phyloP scores from a whole-genome alignment of 2,329 filamentous ascomycete genomes.

The Arthrocladium fulminans region DNA sequence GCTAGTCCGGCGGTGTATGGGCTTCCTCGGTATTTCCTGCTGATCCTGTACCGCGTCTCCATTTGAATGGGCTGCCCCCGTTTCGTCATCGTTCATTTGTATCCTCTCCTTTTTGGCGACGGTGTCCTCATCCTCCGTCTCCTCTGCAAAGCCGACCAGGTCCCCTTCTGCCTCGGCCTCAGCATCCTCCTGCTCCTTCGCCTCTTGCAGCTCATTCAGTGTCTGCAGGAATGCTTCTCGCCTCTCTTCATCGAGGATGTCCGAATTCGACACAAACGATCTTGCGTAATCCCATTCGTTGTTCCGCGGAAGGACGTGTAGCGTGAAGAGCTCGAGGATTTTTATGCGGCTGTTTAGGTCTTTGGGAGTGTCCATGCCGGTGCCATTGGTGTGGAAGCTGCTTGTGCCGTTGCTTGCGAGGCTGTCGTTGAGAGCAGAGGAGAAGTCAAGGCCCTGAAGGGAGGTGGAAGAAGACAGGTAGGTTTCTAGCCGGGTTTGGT shows the following conservation, averaged over 20 bases:
- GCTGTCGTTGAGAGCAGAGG: constrained; percentile 45
- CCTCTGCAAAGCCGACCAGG: constrained; percentile 41
- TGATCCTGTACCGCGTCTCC: constrained; percentile 14
- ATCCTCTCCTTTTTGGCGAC: constrained; percentile 37
- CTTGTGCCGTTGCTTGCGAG: constrained; percentile 36
- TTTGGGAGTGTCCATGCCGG: constrained; percentile 70
- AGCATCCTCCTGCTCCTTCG: constrained; percentile 50
- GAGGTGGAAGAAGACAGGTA: constrained; percentile 66
- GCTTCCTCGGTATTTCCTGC: constrained; percentile 30
- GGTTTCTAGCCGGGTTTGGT: constrained; percentile 78
- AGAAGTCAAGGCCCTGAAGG: constrained; percentile 9
- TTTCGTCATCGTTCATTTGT: constrained; percentile 31
- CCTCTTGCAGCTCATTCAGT: constrained; percentile 72
- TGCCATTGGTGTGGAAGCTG: constrained; percentile 23
- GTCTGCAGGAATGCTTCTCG: constrained; percentile 83
- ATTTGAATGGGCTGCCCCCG: constrained; percentile 26
- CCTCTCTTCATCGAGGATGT: constrained; percentile 84
- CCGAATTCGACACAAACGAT: constrained; percentile 79
- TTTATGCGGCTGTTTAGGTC: constrained; percentile 79
- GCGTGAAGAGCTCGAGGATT: constrained; percentile 87
- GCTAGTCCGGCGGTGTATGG: constrained; percentile 44
- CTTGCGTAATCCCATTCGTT: constrained; percentile 92
- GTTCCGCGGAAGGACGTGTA: constrained; percentile 89
- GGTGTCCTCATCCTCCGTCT: constrained; percentile 52
- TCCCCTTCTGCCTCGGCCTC: constrained; percentile 14